These are phyloP conservation scores for Pyropia yezoensis DNA, from an alignment of 23 red algal genomes.

Conservation along the genomic window DNA sequence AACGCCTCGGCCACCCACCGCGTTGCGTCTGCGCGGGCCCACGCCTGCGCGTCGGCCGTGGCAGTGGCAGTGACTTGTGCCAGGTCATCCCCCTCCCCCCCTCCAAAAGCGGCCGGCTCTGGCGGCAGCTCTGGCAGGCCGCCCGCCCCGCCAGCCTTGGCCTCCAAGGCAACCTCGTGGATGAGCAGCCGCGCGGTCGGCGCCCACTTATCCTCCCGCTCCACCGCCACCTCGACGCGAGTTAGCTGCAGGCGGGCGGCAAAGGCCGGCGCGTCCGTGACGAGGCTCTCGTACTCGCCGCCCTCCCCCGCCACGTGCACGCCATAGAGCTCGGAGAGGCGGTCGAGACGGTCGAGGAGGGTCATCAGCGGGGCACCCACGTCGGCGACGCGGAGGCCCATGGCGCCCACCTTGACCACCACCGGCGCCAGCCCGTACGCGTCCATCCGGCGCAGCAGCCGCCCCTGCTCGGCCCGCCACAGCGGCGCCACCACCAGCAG, in stretches of 20 bases:
- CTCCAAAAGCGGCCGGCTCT: too few species aligned
- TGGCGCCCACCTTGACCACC: slow-evolving; percentile 82
- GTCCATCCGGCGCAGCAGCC: slow-evolving; percentile 71
- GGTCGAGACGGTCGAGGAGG: slow-evolving; percentile 33
- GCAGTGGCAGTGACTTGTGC: too few species aligned
- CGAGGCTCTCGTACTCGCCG: slow-evolving; percentile 93
- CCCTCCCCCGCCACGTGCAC: slow-evolving; percentile 89
- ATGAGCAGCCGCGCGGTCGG: too few species aligned
- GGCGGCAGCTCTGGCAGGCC: too few species aligned
- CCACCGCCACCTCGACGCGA: slow-evolving; percentile 10
- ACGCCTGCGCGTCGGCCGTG: too few species aligned
- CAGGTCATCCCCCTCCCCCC: too few species aligned
- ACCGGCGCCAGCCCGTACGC: slow-evolving; percentile 62
- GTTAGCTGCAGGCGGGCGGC: slow-evolving; percentile 38
- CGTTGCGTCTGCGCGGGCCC: too few species aligned
- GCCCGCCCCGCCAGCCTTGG: too few species aligned
- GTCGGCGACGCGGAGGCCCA: slow-evolving; percentile 52
- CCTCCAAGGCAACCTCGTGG: too few species aligned
- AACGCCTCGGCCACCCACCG: too few species aligned
- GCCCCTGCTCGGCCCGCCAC: slow-evolving; percentile 63
- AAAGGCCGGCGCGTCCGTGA: slow-evolving; percentile 71
- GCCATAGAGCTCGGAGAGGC: slow-evolving; percentile 70
- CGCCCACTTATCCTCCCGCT: slow-evolving; percentile 25
- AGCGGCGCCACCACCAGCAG: slow-evolving; percentile 62
- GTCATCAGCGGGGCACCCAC: slow-evolving; percentile 48